Evolutionary conservation across 352 stramenopile genomes (phyloP).

Genomic region (Globisporangium splendens): DNA sequence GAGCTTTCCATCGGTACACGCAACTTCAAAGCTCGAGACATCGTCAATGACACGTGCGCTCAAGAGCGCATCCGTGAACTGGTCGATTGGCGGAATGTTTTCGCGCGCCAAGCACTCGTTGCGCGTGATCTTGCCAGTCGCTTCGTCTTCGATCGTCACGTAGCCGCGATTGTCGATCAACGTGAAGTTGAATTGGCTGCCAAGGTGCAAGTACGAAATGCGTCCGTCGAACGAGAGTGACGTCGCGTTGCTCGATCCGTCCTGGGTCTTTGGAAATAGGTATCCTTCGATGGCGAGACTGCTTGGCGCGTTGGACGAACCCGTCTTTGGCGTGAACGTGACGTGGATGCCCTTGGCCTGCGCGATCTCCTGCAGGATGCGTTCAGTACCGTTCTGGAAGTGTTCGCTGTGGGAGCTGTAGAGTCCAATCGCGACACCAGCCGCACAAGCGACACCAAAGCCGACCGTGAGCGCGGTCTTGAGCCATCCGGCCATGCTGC

Average conservation of each 20-base stretch:
- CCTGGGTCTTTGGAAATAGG: constrained; percentile 18
- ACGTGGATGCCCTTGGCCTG: constrained; percentile 26
- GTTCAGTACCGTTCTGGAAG: constrained; percentile 20
- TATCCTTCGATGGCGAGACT: constrained; percentile 16
- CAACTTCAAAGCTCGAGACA: constrained; percentile 13
- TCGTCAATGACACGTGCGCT: constrained; percentile 25
- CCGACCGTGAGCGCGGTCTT: constrained; percentile 7
- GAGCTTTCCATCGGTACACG: constrained; percentile 19
- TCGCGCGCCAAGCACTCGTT: constrained; percentile 16
- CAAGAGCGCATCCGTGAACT: constrained; percentile 13
- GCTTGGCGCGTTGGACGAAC: constrained; percentile 9
- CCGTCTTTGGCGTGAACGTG: constrained; percentile 14
- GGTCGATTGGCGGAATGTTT: constrained; percentile 22
- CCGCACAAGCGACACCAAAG: constrained; percentile 6
- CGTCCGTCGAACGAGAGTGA: constrained; percentile 24
- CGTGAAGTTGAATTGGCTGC: constrained; percentile 28
- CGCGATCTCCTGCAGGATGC: constrained; percentile 23
- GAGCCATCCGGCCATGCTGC: not conserved
- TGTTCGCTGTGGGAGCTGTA: constrained; percentile 17
- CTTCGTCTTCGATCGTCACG: constrained; percentile 23
- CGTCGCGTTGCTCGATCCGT: not conserved
- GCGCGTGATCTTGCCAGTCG: constrained; percentile 13
- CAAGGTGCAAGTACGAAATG: constrained; percentile 22
- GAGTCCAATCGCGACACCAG: constrained; percentile 14
- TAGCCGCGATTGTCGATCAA: constrained; percentile 26